Evolutionary conservation across 768 basidiomycete species (phyloP).

Genomic region (Phlebiopsis gigantea): DNA sequence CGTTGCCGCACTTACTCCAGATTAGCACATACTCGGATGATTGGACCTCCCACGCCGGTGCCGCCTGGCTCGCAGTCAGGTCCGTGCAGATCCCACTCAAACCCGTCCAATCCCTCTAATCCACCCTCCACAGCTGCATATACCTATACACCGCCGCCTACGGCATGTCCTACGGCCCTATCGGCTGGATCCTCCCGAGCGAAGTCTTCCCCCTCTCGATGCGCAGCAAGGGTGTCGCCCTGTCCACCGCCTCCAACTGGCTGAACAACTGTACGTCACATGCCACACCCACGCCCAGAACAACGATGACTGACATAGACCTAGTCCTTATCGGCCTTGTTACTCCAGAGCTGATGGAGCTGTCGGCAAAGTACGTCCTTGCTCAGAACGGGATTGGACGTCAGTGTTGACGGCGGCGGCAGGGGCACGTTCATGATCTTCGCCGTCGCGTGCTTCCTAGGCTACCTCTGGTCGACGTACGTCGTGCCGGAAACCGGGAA

Average conservation of each 20-base stretch:
- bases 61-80: constrained; percentile 68
- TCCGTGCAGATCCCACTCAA: constrained; percentile 28
- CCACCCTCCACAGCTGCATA: constrained; percentile 33
- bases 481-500: constrained; percentile 75
- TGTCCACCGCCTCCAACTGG: constrained; percentile 87
- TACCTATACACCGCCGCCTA: constrained; percentile 77
- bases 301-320: too few species aligned
- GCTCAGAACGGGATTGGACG: not conserved
- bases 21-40: constrained; percentile 44
- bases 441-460: constrained; percentile 55
- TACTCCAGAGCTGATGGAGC: constrained; percentile 60
- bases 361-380: constrained; percentile 47
- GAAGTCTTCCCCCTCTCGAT: constrained; percentile 80
- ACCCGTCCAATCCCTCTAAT: not conserved
- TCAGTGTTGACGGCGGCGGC: not conserved
- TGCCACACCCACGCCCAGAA: too few species aligned
- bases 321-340: constrained; percentile 71
- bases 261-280: constrained; percentile 61
- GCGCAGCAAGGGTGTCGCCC: constrained; percentile 75
- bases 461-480: constrained; percentile 67
- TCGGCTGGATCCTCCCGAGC: constrained; percentile 80
- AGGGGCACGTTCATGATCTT: constrained; percentile 71
- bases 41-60: constrained; percentile 53
- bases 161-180: constrained; percentile 72
- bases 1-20: constrained; percentile 28